These are phyloP conservation scores for Tilletia caries DNA, from an alignment of 1,284 basidiomycete genomes.

Conservation along the genomic window DNA sequence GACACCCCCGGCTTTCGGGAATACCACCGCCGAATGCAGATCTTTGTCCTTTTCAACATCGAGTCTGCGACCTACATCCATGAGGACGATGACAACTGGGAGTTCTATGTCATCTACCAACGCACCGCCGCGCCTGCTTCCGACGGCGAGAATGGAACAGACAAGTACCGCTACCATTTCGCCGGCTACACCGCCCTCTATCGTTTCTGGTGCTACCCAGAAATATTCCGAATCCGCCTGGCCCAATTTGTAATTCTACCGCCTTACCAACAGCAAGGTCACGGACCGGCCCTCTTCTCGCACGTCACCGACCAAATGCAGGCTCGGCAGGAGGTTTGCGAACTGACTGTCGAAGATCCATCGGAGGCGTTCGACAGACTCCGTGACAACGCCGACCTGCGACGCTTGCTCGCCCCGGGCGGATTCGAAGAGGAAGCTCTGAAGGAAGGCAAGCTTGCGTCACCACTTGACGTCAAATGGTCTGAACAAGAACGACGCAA, in stretches of 20 bases:
- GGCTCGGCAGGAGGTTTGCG: conserved; percentile 67
- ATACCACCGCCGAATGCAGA: conserved; percentile 88
- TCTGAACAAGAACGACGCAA: conserved; percentile 72
- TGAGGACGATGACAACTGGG: conserved; percentile 57
- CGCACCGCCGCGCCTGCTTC: conserved; percentile 15
- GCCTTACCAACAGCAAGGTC: conserved; percentile 82
- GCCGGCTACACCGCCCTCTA: conserved; percentile 42
- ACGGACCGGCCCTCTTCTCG: conserved; percentile 69
- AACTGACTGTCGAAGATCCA: conserved; percentile 94
- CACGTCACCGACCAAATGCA: conserved; percentile 78
- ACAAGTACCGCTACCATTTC: conserved; percentile 75
- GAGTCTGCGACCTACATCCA: conserved; percentile 79
- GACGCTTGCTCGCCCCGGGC: conserved; percentile 72
- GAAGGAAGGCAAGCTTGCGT: conserved; percentile 63
- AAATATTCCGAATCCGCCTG: conserved; percentile 28
- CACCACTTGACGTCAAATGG: conserved; percentile 76
- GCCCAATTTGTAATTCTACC: conserved; percentile 89
- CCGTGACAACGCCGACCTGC: conserved; percentile 84
- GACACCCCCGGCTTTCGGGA: conserved; percentile 83
- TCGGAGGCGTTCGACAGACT: conserved; percentile 93
- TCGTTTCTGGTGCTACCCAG: conserved; percentile 44
- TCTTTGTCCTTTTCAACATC: conserved; percentile 90
- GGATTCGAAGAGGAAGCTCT: conserved; percentile 55
- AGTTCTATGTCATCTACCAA: conserved; percentile 54
- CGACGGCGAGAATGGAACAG: conserved; percentile 61